phyloP scores from a whole-genome alignment of 345 rosid genomes.

The thale cress (Arabidopsis thaliana) region TAIR10.1 NC_003074.8:16999001-16999500 shows the following conservation, averaged over 20 bases:
- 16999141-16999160: constrained; percentile 37
- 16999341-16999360: constrained; percentile 26
- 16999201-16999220: neutral
- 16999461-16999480: constrained; percentile 42
- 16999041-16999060: constrained; percentile 39
- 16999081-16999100: constrained; percentile 28
- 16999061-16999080: constrained; percentile 40
- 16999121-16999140: constrained; percentile 29
- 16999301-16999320: constrained; percentile 35
- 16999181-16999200: constrained; percentile 28
- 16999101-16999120: constrained; percentile 43
- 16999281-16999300: constrained; percentile 25
- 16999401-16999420: constrained; percentile 29
- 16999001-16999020: constrained; percentile 28
- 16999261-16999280: constrained; percentile 22
- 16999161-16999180: constrained; percentile 37
- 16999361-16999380: constrained; percentile 36
- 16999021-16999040: constrained; percentile 15
- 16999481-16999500: constrained; percentile 33
- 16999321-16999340: constrained; percentile 23
- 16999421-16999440: constrained; percentile 9
- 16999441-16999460: constrained; percentile 30
- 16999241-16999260: constrained; percentile 33
- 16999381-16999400: constrained; percentile 37
- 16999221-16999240: constrained; percentile 13